A percentile compares a stretch with the other conserved stretches of the same genome.
phyloP scores from a whole-genome alignment of 768 basidiomycete genomes.

The Daedaleopsis nitida region DNA sequence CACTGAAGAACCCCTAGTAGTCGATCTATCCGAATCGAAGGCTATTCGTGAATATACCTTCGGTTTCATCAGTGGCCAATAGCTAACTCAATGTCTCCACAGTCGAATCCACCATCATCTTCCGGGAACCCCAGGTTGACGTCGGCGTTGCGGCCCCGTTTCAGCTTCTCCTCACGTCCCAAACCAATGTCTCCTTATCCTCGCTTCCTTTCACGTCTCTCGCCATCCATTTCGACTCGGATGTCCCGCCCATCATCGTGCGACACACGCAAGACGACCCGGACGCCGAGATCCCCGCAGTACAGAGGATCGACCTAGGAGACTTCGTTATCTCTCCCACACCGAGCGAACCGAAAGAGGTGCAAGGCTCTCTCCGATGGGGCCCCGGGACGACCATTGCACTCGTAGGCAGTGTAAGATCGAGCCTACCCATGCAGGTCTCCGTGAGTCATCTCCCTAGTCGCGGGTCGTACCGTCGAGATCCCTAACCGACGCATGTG shows the following conservation, averaged over 20 bases:
- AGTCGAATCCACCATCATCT: conserved; percentile 71
- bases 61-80: conserved; percentile 1
- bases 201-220: conserved; percentile 64
- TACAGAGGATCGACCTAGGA: conserved; percentile 52
- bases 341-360: conserved; percentile 24
- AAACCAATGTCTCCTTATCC: conserved; percentile 48
- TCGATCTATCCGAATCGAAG: conserved; percentile 65
- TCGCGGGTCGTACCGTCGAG: neutral
- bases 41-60: conserved; percentile 55
- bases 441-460: conserved; percentile 42
- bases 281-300: conserved; percentile 10
- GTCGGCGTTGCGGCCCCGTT: conserved; percentile 69
- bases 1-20: conserved; percentile 54
- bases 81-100: conserved; percentile 10
- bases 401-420: conserved; percentile 60
- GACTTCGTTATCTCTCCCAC: conserved; percentile 23
- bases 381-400: conserved; percentile 51
- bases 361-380: conserved; percentile 60
- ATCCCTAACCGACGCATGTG: neutral
- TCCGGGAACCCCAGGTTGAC: conserved; percentile 67
- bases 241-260: conserved; percentile 51
- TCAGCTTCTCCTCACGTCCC: conserved; percentile 68
- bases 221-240: conserved; percentile 58
- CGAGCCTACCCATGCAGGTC: conserved; percentile 50
- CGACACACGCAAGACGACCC: conserved; percentile 37